phyloP scores from a whole-genome alignment of 2,329 filamentous ascomycete species.

The Cryoendolithus antarcticus region DNA sequence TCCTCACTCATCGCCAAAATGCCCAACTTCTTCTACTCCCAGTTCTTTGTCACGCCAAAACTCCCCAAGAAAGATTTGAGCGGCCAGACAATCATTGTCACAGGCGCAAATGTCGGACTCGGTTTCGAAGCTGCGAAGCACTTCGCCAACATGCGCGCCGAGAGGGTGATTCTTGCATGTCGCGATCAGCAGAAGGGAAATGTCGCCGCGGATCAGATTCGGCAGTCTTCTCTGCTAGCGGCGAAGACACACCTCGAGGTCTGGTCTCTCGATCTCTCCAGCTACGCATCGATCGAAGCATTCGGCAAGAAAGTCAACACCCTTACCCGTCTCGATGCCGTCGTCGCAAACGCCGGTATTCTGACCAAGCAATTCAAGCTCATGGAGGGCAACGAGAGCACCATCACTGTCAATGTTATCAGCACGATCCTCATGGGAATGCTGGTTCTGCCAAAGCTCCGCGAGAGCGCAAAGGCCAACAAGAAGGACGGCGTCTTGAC shows the following conservation, averaged over 20 bases:
- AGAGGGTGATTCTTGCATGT: constrained; percentile 29
- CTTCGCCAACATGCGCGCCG: constrained; percentile 22
- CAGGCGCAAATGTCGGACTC: constrained; percentile 33
- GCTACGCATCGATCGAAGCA: constrained; percentile 20
- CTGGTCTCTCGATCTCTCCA: constrained; percentile 30
- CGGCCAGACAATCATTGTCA: constrained; percentile 29
- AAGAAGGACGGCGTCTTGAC: constrained; percentile 8
- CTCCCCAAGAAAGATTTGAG: constrained; percentile 15
- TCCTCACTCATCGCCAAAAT: constrained; percentile 6
- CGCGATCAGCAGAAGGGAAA: constrained; percentile 30
- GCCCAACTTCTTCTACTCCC: constrained; percentile 26
- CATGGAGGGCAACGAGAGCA: constrained; percentile 35
- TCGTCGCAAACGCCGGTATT: constrained; percentile 26
- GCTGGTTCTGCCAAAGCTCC: constrained; percentile 38
- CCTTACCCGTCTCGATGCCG: constrained; percentile 13
- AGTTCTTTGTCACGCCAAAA: constrained; percentile 28
- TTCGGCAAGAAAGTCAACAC: constrained; percentile 15
- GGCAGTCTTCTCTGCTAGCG: neutral
- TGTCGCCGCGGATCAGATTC: constrained; percentile 25
- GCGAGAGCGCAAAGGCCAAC: constrained; percentile 26
- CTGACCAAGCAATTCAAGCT: constrained; percentile 20
- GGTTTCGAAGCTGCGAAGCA: constrained; percentile 31
- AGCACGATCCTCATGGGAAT: constrained; percentile 36
- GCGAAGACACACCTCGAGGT: constrained; percentile 25
- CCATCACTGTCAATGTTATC: constrained; percentile 41